phyloP scores from a whole-genome alignment of 1,139 yeast genomes.

The Kurtzmaniella quercitrusa region DNA sequence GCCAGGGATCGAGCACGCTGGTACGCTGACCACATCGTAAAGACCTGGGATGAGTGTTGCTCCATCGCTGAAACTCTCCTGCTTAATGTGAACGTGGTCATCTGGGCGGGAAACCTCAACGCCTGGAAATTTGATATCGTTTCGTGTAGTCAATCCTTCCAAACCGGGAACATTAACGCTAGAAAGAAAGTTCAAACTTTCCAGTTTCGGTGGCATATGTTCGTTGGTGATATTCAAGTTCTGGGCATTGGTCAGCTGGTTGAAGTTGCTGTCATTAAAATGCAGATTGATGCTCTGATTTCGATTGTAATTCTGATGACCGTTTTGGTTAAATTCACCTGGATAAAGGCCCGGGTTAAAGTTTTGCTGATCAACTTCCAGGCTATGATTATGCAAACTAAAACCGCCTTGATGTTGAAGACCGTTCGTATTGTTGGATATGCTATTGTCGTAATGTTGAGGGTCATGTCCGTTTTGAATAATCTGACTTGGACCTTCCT shows the following conservation, averaged over 20 bases:
- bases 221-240: not conserved
- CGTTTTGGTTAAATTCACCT: not conserved
- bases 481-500: not conserved
- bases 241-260: not conserved
- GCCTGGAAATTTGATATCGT: not conserved
- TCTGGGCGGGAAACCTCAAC: not conserved
- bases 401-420: not conserved
- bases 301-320: not conserved
- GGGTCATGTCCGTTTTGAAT: too few relatives aligned
- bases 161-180: not conserved
- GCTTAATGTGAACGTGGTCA: not conserved
- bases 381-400: too few relatives aligned
- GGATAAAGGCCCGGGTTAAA: too few relatives aligned
- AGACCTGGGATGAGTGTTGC: constrained; percentile 4
- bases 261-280: not conserved
- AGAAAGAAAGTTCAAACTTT: not conserved
- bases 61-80: not conserved
- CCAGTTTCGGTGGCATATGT: not conserved
- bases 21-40: constrained; percentile 25
- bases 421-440: not conserved
- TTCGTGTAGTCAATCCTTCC: not conserved
- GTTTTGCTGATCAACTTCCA: too few relatives aligned
- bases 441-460: too few relatives aligned
- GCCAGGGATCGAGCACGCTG: constrained; percentile 47
- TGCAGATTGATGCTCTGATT: not conserved